Percentiles rank a stretch among this genome's conserved stretches.
phyloP scores from a whole-genome alignment of 1,284 basidiomycete genomes.

The Tylopilus sp. region DNA sequence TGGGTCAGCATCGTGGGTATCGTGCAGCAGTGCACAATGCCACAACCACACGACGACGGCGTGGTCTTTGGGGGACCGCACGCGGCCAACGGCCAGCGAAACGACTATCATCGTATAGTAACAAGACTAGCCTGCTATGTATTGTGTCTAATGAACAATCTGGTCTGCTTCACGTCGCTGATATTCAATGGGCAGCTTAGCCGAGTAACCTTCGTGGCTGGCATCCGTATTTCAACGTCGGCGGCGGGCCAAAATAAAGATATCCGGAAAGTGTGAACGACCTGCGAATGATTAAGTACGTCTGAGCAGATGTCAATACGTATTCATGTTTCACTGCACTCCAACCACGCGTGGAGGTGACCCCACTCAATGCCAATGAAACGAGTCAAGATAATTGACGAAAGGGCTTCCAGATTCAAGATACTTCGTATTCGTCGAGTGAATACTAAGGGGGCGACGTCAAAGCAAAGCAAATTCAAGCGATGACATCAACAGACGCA shows the following conservation, averaged over 20 bases:
- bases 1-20: constrained; percentile 9
- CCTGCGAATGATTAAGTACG: background rate
- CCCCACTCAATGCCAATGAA: background rate
- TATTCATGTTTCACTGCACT: background rate
- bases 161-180: background rate
- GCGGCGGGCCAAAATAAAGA: background rate
- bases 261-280: background rate
- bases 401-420: background rate
- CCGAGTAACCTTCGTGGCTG: background rate
- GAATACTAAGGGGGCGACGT: background rate
- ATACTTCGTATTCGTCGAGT: background rate
- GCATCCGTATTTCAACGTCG: background rate
- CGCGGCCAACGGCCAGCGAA: background rate
- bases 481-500: background rate
- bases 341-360: background rate
- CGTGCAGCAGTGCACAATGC: background rate
- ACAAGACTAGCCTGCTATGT: background rate
- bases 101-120: background rate
- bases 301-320: background rate
- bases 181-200: background rate
- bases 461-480: background rate
- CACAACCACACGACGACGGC: background rate
- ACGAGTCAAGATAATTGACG: background rate
- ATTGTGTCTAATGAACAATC: background rate
- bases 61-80: background rate